A percentile compares a stretch with the other conserved stretches of the same genome.
These are phyloP conservation scores for Rhodotorula sp. DNA, from an alignment of 1,284 basidiomycete genomes.

Conservation along the genomic window DNA sequence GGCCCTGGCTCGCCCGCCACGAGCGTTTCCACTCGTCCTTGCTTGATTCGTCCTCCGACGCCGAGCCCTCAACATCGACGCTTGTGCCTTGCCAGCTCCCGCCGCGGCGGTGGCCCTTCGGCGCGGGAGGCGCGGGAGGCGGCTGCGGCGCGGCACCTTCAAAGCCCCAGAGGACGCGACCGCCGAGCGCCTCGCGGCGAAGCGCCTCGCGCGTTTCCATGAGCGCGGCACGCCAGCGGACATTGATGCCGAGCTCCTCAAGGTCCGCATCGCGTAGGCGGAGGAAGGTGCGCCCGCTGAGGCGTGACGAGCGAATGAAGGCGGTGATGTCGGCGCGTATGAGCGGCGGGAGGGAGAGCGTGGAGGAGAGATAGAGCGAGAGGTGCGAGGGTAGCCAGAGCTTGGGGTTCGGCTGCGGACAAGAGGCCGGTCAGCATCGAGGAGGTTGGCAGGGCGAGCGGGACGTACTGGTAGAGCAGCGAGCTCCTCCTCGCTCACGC, in stretches of 20 bases:
- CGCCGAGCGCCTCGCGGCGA: slow-evolving; percentile 17
- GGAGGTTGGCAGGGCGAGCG: too few relatives aligned
- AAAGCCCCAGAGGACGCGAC: slow-evolving; percentile 34
- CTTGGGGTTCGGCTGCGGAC: slow-evolving; percentile 31
- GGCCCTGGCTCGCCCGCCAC: slow-evolving; percentile 23
- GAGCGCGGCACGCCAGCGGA: slow-evolving; percentile 29
- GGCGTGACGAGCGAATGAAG: slow-evolving; percentile 39
- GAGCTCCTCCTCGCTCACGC: slow-evolving; percentile 9
- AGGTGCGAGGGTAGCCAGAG: slow-evolving; percentile 40
- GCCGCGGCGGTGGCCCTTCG: not conserved
- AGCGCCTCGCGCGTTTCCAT: slow-evolving; percentile 32
- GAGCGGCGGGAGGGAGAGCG: slow-evolving; percentile 23
- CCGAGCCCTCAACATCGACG: slow-evolving; percentile 30
- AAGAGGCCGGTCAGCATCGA: not conserved
- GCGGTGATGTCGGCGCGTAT: slow-evolving; percentile 36
- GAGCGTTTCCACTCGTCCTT: slow-evolving; percentile 46
- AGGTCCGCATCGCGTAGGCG: slow-evolving; percentile 42
- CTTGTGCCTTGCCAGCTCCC: slow-evolving; percentile 3
- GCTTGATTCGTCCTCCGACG: slow-evolving; percentile 21
- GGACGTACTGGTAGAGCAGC: slow-evolving; percentile 18
- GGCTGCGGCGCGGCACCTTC: slow-evolving; percentile 4
- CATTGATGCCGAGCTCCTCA: slow-evolving; percentile 43
- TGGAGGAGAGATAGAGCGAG: slow-evolving; percentile 33
- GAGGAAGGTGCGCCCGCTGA: slow-evolving; percentile 44
- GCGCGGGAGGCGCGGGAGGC: not conserved